Conservation (phyloP, 768 basidiomycete genomes). For the Rhodotorula paludigena region DNA sequence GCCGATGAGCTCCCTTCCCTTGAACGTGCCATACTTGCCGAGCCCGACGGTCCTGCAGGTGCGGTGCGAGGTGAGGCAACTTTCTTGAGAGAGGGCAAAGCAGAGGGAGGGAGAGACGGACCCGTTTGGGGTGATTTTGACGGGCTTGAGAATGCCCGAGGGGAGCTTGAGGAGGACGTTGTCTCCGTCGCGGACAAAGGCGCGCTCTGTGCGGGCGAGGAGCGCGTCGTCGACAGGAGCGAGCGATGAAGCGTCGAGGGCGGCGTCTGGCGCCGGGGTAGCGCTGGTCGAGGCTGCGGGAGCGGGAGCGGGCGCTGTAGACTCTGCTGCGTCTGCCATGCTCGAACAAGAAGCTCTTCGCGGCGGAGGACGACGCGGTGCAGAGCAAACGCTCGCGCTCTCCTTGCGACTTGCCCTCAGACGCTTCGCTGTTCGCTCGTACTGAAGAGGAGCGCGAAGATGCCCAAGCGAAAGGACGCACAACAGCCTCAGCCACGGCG, state of each 20-base stretch:
- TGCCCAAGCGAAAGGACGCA: neutral
- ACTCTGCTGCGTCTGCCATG: slow-evolving; percentile 2
- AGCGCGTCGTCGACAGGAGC: too few relatives aligned
- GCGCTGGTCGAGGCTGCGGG: neutral
- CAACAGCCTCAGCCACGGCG: neutral
- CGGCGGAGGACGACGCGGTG: neutral
- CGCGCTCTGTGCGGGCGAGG: neutral
- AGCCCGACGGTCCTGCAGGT: slow-evolving; percentile 62
- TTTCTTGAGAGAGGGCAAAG: neutral
- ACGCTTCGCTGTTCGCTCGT: neutral
- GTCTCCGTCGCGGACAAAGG: slow-evolving; percentile 60
- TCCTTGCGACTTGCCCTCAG: neutral
- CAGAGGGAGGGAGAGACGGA: slow-evolving; percentile 49
- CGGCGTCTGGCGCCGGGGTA: neutral
- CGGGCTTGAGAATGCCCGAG: slow-evolving; percentile 68
- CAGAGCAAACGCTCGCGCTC: neutral
- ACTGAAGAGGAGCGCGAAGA: too few relatives aligned
- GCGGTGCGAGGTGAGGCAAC: neutral
- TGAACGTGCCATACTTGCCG: slow-evolving; percentile 82
- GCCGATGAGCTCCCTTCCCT: slow-evolving; percentile 64
- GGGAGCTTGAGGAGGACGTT: slow-evolving; percentile 75
- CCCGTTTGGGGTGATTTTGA: slow-evolving; percentile 69
- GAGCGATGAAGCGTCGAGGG: neutral
- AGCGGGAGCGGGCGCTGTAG: neutral
- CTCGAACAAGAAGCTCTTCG: neutral